phyloP scores from a whole-genome alignment of 345 rosid species.

The Melaleuca alternifolia region DNA sequence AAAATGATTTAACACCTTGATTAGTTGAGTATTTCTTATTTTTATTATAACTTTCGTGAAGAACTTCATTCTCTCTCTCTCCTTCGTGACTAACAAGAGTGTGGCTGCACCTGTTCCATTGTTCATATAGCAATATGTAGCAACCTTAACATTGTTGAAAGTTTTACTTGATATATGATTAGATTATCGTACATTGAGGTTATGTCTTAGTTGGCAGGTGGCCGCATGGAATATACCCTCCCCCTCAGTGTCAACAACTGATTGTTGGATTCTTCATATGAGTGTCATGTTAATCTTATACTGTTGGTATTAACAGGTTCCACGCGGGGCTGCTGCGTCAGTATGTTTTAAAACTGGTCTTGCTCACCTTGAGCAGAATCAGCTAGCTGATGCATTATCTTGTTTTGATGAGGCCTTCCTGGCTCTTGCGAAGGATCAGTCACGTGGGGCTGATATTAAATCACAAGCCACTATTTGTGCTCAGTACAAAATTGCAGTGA shows the following conservation, averaged over 20 bases:
- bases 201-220: not conserved
- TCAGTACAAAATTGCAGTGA: slow-evolving; percentile 93
- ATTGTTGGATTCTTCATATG: not conserved
- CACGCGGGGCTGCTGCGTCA: slow-evolving; percentile 89
- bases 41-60: not conserved
- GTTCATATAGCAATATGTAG: not conserved
- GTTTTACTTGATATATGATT: not conserved
- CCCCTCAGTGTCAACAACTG: not conserved
- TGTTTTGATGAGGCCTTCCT: slow-evolving; percentile 96
- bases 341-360: slow-evolving; percentile 91
- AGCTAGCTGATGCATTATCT: slow-evolving; percentile 92
- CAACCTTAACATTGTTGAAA: not conserved
- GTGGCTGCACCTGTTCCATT: not conserved
- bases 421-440: slow-evolving; percentile 91
- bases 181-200: not conserved
- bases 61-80: not conserved
- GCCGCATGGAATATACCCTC: not conserved
- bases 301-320: slow-evolving; percentile 41
- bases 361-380: slow-evolving; percentile 96
- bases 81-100: not conserved
- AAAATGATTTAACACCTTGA: not conserved
- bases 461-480: slow-evolving; percentile 98
- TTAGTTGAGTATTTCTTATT: not conserved
- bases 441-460: slow-evolving; percentile 93
- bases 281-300: not conserved